These are phyloP conservation scores for Lobosporangium transversale DNA, from an alignment of 192 early-diverging fungal species.

Conservation along the genomic window DNA sequence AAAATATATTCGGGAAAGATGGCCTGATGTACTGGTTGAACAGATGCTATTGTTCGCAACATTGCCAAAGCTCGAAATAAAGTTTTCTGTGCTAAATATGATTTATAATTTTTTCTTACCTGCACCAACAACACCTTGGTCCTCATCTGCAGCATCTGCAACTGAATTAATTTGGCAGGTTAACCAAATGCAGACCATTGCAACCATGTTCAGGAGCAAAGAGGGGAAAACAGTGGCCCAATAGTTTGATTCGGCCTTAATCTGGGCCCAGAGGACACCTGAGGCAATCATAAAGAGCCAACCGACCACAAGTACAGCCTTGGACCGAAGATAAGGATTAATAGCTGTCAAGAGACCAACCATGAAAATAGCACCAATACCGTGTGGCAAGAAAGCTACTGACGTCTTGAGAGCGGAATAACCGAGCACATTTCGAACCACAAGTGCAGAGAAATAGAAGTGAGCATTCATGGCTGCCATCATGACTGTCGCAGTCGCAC, in stretches of 20 bases:
- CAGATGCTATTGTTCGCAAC: background rate
- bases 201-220: slow-evolving; percentile 24
- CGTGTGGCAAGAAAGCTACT: slow-evolving; percentile 15
- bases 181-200: slow-evolving; percentile 25
- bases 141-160: slow-evolving; percentile 32
- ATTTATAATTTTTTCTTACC: slow-evolving; percentile 4
- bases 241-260: slow-evolving; percentile 17
- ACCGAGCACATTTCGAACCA: slow-evolving; percentile 33
- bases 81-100: background rate
- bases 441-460: slow-evolving; percentile 18
- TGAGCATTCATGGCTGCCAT: slow-evolving; percentile 17
- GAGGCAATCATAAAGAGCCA: slow-evolving; percentile 42
- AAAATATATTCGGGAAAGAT: background rate
- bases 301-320: slow-evolving; percentile 21
- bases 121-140: slow-evolving; percentile 43
- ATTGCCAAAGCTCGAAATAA: background rate
- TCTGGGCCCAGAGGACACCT: slow-evolving; percentile 20
- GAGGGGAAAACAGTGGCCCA: slow-evolving; percentile 30
- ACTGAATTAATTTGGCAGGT: slow-evolving; percentile 42
- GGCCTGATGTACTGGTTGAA: background rate
- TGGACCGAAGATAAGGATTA: slow-evolving; percentile 8
- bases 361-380: slow-evolving; percentile 17
- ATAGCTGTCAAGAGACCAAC: slow-evolving; percentile 3
- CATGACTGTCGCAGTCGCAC: slow-evolving; percentile 5
- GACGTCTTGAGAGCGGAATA: slow-evolving; percentile 29